Evolutionary conservation across 345 rosid species (phyloP), one percentile per base, ranked within the genome.

Genomic region (Hypericum androsaemum): DNA sequence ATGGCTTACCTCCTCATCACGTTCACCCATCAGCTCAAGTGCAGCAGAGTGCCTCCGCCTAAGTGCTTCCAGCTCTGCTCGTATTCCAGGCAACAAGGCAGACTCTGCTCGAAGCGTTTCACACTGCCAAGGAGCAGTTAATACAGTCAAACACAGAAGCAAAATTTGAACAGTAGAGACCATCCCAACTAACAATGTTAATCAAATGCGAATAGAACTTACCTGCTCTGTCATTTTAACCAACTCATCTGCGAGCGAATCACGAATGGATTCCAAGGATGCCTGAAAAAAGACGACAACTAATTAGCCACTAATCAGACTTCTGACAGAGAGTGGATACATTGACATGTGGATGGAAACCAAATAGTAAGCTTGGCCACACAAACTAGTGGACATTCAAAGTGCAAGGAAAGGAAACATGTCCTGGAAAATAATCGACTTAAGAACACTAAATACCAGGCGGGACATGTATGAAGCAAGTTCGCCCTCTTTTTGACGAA

Each of bases 401-500:
- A 51, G 0, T 6, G 46, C 11, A 15, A 12, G 11, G n/a, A n/a
- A n/a, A n/a, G n/a, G 39, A 47, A 39, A 45, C 17, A 54, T 13
- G 43, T 32, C 37, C 14, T 10, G 10, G 32, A 5, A 52, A 47
- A 13, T 47, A 7, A 39, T 44, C 4, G 32, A 22, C 32, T 4
- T 22, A 22, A 22, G 32, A 44, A 16, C 37, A 11, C 22, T 14
- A 39, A 50, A 45, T 78, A 94, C 99, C 97, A 94, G 79, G 56
- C 96, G 99, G 57, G 99, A 83, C 84, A 84, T 80, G 68, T 88
- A 94, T 8, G 97, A 88, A 14, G 94, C 87, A 68, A 94, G 86
- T 74, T 94, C 99, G 12, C 99, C 99, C 77, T 94, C 99, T 80
- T 94, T 94, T 74, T 88, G 99, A 51, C 95, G 90, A 72, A 88